A percentile compares a stretch with the other conserved stretches of the same genome.
These are phyloP conservation scores for Gautieria morchelliformis DNA, from an alignment of 768 basidiomycete genomes.

Conservation along the genomic window DNA sequence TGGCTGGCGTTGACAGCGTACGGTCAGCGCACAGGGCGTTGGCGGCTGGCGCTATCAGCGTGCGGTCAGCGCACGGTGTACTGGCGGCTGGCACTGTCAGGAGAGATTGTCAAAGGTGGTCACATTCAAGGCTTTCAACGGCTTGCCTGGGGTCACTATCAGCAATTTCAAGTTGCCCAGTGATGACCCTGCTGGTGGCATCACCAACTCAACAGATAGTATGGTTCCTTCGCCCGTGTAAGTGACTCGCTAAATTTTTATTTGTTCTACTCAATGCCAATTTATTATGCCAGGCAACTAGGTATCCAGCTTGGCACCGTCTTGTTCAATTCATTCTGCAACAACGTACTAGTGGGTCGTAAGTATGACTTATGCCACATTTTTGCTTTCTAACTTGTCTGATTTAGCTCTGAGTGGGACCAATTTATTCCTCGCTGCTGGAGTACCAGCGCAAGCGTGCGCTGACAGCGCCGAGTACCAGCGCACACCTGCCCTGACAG, in stretches of 20 bases:
- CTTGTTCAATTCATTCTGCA: slow-evolving; percentile 52
- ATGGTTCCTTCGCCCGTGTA: slow-evolving; percentile 57
- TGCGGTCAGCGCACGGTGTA: too few species aligned
- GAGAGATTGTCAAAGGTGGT: slow-evolving; percentile 51
- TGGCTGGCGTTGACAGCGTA: too few species aligned
- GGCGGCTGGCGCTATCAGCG: too few species aligned
- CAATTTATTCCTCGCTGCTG: slow-evolving; percentile 40
- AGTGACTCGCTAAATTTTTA: slow-evolving; percentile 18
- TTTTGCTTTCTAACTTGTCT: background rate
- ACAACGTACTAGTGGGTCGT: slow-evolving; percentile 51
- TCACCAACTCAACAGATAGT: slow-evolving; percentile 59
- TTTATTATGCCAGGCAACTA: slow-evolving; percentile 33
- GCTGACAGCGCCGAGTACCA: too few species aligned
- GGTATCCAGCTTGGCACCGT: slow-evolving; percentile 62
- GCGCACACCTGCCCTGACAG: too few species aligned
- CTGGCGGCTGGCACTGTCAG: too few species aligned
- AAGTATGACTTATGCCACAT: slow-evolving; percentile 19
- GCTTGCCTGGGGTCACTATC: slow-evolving; percentile 60
- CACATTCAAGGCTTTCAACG: slow-evolving; percentile 61
- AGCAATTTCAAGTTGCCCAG: slow-evolving; percentile 61
- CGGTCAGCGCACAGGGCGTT: too few species aligned
- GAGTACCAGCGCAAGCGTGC: slow-evolving; percentile 38
- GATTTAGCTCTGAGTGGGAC: slow-evolving; percentile 40
- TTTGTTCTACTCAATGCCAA: background rate
- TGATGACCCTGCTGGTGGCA: slow-evolving; percentile 60